Conservation (phyloP, 768 basidiomycete genomes). For the Agaricus blazei region DNA sequence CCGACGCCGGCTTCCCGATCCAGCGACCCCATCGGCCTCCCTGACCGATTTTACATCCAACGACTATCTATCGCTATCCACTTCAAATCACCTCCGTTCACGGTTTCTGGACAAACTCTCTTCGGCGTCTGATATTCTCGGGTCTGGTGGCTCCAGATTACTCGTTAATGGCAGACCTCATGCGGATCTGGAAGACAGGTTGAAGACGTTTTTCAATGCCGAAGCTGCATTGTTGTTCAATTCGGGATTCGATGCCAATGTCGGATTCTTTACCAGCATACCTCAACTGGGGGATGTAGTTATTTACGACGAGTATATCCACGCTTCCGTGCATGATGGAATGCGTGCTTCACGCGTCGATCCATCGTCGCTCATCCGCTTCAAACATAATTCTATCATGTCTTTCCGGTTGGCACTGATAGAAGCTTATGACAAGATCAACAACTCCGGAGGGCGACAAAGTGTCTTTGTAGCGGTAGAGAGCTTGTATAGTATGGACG, state of each 20-base stretch:
- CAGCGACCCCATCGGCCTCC: slow-evolving; percentile 3
- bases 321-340: slow-evolving; percentile 90
- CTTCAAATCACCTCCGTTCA: slow-evolving; percentile 48
- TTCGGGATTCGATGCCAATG: slow-evolving; percentile 92
- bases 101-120: slow-evolving; percentile 54
- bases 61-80: slow-evolving; percentile 84
- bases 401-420: slow-evolving; percentile 43
- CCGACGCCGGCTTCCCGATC: slow-evolving; percentile 56
- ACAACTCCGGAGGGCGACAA: slow-evolving; percentile 25
- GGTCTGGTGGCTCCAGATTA: slow-evolving; percentile 84
- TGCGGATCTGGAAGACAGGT: slow-evolving; percentile 62
- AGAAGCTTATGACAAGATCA: slow-evolving; percentile 29
- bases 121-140: slow-evolving; percentile 56
- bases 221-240: slow-evolving; percentile 79
- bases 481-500: slow-evolving; percentile 94
- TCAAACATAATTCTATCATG: slow-evolving; percentile 67
- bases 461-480: slow-evolving; percentile 83
- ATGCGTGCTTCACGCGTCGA: slow-evolving; percentile 59
- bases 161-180: slow-evolving; percentile 76
- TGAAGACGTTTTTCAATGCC: slow-evolving; percentile 57
- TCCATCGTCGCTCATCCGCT: slow-evolving; percentile 35
- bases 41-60: slow-evolving; percentile 80
- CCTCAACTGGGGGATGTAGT: slow-evolving; percentile 77
- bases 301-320: slow-evolving; percentile 82
- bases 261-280: slow-evolving; percentile 75